Base-by-base conservation (phyloP, 441 rosid genomes). In the Adansonia gregorii region DNA sequence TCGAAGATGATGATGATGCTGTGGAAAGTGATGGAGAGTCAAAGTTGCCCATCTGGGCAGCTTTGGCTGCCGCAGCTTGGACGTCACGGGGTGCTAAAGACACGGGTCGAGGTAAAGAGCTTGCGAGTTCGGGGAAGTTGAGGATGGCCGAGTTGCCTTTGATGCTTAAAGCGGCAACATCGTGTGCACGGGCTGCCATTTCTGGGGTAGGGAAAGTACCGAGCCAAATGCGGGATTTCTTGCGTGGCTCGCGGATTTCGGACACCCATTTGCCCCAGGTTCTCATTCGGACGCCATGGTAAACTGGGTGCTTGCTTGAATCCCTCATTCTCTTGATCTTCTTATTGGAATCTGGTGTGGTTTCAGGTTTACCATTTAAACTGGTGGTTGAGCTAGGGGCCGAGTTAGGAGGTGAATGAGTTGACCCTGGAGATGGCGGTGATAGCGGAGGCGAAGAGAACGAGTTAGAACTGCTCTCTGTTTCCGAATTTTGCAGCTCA, bases 261-360 rank as follows among this genome's bases (percentile, higher is more conserved):
- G 98, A 92, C 3, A 94, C 98, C 98, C 98, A 94, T 85, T 93
- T 94, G 2, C 98, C 98, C 98, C 97, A 94, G 63, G 81, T 91
- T 27, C 98, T 76, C 98, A 89, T 94, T 6, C 98, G 91, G 0
- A 94, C 97, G 0, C 98, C 98, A 0, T 91, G 88, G 80, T 94
- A 94, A 31, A 88, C 90, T 0, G 92, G 92, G 78, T 91, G 89
- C 83, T 90, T 91, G 84, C 86, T 85, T 0, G 88, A 56, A 74
- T 84, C 89, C 22, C 86, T 66, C 48, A 71, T 54, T 56, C 91
- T 79, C 60, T 83, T 86, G 19, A 75, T 83, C 81, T 82, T 72
- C 0, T 79, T 81, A 56, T 80, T 80, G 51, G 52, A 59, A 43
- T 48, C 10, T 39, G 19, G 14, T 67, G 55, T 2, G 58, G 12